Evolutionary conservation across 1,284 basidiomycete genomes (phyloP), one percentile per base, ranked within the genome.

Genomic region (Leccinum fallax): DNA sequence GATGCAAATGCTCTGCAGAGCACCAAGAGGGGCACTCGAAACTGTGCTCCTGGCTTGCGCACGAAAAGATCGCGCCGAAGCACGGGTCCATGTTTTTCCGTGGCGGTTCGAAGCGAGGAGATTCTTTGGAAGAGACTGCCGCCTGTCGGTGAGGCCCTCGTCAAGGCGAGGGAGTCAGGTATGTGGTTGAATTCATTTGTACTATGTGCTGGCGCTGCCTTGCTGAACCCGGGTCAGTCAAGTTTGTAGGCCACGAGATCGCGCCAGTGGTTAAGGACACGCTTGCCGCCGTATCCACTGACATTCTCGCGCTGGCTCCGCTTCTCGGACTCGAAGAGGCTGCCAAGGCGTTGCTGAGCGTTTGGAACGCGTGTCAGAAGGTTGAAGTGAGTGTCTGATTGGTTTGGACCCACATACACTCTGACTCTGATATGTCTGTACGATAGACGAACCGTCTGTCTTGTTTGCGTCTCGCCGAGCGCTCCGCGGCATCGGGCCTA

Each of bases 351-450:
- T 69, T 90, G 36, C 64, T 89, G 19, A 73, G 74, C 15, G 86
- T 90, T 21, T 90, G 88, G 88, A 82, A 87, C 58, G 77, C 85
- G 0, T 75, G 86, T 24, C 79, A 86, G 55, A 65, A 75, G 36
- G 85, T 90, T 24, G 87, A 90, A 64, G 88, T 90, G 64, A 68
- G 85, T 78, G 24, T 13, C n/a, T 9, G 5, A 7, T 32, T 30
- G 19, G n/a, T 55, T 53, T 26, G 4, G 26, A 26, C 11, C 9
- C 57, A 11, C 36, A 36, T 53, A 63, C 30, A 30, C 55, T 30
- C 36, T 16, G 40, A 30, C 51, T 21, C 51, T 68, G 4, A 57
- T 26, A 5, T 3, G 0, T 53, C 60, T 5, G 6, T 49, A 15
- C 15, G 30, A 51, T 61, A 89, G 88, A 82, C 82, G 63, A 89